Evolutionary conservation across 495 filamentous ascomycete species (phyloP).

Genomic region (Talaromyces adpressus): DNA sequence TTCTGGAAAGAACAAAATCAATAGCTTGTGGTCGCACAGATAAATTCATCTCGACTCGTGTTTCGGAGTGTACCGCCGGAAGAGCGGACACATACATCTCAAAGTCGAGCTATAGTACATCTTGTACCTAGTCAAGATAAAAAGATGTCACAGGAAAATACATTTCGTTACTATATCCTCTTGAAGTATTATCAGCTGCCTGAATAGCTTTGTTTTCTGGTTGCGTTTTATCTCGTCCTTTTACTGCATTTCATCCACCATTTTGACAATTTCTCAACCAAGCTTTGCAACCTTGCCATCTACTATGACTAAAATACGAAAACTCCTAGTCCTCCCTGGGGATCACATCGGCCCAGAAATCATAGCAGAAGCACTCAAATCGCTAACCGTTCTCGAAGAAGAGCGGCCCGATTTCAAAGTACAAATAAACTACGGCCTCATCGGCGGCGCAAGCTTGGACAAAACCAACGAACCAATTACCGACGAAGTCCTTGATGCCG

Average conservation of each 20-base stretch:
- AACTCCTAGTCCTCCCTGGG: conserved; percentile 13
- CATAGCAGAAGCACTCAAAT: conserved; percentile 19
- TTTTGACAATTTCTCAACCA: neutral
- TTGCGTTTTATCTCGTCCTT: neutral
- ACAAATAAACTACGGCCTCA: conserved; percentile 16
- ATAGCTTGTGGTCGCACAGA: neutral
- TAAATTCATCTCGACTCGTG: neutral
- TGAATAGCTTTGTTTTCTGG: neutral
- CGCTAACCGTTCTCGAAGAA: conserved; percentile 16
- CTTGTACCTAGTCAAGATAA: neutral
- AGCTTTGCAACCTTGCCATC: neutral
- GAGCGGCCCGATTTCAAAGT: conserved; percentile 18
- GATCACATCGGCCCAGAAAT: conserved; percentile 28
- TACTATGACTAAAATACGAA: neutral
- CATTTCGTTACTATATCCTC: neutral
- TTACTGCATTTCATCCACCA: neutral
- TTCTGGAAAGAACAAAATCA: neutral
- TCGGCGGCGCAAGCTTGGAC: conserved; percentile 23
- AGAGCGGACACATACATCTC: neutral
- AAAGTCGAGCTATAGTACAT: neutral
- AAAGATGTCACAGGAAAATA: neutral
- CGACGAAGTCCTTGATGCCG: conserved; percentile 22
- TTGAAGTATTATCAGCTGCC: neutral
- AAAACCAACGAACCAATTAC: conserved; percentile 25
- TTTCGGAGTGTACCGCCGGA: conserved; percentile 5